Base-by-base conservation (phyloP, 2,329 filamentous ascomycete species). In the Salinomyces thailandicus region DNA sequence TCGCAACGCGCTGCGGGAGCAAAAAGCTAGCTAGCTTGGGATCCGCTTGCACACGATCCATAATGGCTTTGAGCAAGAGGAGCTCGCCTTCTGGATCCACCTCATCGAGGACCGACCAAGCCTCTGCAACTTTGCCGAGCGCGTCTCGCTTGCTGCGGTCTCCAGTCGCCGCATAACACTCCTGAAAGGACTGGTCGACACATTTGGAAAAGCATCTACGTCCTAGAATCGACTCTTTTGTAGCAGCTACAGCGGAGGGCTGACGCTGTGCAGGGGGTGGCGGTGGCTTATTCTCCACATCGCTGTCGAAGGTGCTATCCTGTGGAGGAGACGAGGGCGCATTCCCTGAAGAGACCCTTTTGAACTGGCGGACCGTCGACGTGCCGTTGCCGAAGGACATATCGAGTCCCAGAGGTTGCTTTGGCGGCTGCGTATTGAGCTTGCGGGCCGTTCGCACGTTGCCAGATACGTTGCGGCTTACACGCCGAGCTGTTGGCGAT, bases 331-430 rank as follows among this genome's bases (percentile, higher is more conserved):
- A 48, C 5, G 43, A 34, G 4, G 48, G 45, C 5, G 44, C 35
- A 15, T 45, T 35, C 16, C 44, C 52, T 2, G 58, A 59, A 0
- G 87, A 91, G 1, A 93, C 85, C 16, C 89, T 77, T 45, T 85
- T 83, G 67, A 95, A 96, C 35, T 93, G 79, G 37, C 87, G 80
- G 47, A 93, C 85, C 12, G 87, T 94, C 1, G 89, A 95, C 1
- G 84, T 85, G 5, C 80, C 82, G 60, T 96, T 96, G 35, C 89
- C 91, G 62, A 93, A 96, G 5, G 81, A 93, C 68, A 93, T 79
- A 53, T 96, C 85, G 2, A 91, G 73, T 37, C 86, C 85, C 2
- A 95, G 70, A 0, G 89, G 87, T 46, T 84, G 79, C 60, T 85
- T 86, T 6, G 52, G 37, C 13, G 47, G 48, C 31, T 57, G 52